Conservation (phyloP, 306 rosid genomes). For the Cicer chorassanicum region DNA sequence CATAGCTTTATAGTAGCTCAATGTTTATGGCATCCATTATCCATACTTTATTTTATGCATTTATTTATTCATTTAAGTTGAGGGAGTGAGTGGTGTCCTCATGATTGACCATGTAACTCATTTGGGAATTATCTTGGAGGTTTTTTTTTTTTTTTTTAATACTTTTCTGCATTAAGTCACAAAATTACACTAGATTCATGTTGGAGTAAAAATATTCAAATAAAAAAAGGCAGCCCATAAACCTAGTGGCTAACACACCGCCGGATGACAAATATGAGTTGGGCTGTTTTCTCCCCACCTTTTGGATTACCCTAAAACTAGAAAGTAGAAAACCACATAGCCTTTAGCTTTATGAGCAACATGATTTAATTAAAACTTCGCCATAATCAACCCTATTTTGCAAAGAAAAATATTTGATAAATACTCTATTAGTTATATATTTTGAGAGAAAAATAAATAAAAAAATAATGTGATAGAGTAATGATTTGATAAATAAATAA, state of each 20-base stretch:
- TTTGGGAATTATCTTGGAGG: background rate
- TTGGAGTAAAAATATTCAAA: background rate
- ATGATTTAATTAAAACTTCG: conserved; percentile 36
- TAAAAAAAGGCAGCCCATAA: background rate
- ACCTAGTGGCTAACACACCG: conserved; percentile 64
- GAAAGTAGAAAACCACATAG: conserved; percentile 22
- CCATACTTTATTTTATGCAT: too few relatives aligned
- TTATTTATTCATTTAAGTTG: background rate
- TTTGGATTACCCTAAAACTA: background rate
- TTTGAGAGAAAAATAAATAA: too few relatives aligned
- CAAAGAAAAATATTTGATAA: too few relatives aligned
- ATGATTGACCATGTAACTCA: background rate
- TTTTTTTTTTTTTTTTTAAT: too few relatives aligned
- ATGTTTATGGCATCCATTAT: background rate
- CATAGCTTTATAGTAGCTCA: background rate
- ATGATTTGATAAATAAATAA: too few relatives aligned
- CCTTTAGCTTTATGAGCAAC: conserved; percentile 43
- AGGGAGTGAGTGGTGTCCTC: background rate
- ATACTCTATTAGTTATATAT: too few relatives aligned
- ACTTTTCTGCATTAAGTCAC: too few relatives aligned
- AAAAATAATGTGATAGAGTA: too few relatives aligned
- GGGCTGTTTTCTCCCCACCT: conserved; percentile 48
- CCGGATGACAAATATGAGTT: conserved; percentile 56
- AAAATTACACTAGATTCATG: too few relatives aligned
- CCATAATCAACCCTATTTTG: background rate